Conservation (phyloP, 2,329 filamentous ascomycete genomes). For the Sclerotinia minor region DNA sequence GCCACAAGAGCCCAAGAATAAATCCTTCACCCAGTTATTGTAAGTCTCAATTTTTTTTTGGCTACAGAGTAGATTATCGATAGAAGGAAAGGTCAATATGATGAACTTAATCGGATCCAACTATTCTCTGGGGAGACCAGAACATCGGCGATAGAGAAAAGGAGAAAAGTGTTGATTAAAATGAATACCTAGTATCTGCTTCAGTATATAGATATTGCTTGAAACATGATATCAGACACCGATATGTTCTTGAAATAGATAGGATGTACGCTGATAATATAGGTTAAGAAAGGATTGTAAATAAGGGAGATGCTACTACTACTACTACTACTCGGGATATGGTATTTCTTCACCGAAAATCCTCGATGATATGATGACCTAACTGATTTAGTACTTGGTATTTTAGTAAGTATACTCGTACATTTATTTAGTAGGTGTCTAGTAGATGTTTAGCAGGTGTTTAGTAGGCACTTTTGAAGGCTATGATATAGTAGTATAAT, state of each 20-base stretch:
- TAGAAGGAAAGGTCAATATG: neutral
- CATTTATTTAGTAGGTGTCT: too few species aligned
- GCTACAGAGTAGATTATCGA: neutral
- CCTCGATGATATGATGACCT: too few species aligned
- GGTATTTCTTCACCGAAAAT: too few species aligned
- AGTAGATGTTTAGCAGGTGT: too few species aligned
- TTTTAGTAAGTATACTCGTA: too few species aligned
- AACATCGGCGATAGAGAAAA: neutral
- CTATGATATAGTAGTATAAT: neutral
- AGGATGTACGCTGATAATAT: too few species aligned
- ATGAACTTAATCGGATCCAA: neutral
- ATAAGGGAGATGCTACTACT: too few species aligned
- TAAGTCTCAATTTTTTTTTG: neutral
- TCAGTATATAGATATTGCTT: neutral
- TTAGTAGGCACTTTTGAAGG: too few species aligned
- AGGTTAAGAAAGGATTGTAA: too few species aligned
- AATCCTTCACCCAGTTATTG: neutral
- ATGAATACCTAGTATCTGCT: neutral
- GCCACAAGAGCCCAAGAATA: neutral
- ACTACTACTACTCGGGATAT: too few species aligned
- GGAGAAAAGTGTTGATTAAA: neutral
- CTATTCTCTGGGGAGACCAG: neutral
- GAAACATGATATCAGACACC: too few species aligned
- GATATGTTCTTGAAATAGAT: neutral
- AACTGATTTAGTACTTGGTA: too few species aligned